These are phyloP conservation scores for Claviceps capensis DNA, from an alignment of 2,329 filamentous ascomycete genomes.

Conservation along the genomic window DNA sequence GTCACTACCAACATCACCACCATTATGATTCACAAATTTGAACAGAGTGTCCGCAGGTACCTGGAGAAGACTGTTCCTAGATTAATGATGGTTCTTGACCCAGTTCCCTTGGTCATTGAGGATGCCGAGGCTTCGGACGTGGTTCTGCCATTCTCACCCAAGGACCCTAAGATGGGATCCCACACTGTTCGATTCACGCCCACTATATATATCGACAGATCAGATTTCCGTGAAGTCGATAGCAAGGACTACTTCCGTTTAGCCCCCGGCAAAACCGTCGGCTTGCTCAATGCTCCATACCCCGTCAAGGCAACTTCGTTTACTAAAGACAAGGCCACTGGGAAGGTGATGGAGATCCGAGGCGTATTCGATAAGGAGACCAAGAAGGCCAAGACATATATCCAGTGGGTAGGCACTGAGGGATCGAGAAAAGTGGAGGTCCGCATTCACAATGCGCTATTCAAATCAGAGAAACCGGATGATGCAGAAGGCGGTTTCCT, in stretches of 20 bases:
- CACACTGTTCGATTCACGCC: slow-evolving; percentile 53
- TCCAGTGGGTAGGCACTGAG: slow-evolving; percentile 71
- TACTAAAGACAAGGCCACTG: slow-evolving; percentile 49
- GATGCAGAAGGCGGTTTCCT: slow-evolving; percentile 68
- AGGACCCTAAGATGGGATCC: slow-evolving; percentile 54
- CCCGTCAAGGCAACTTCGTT: slow-evolving; percentile 59
- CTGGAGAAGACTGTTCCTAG: slow-evolving; percentile 80
- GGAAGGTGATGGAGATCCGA: slow-evolving; percentile 51
- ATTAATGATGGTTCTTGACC: slow-evolving; percentile 80
- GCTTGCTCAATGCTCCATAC: slow-evolving; percentile 57
- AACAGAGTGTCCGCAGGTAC: slow-evolving; percentile 72
- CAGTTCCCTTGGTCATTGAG: slow-evolving; percentile 69
- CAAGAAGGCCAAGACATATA: slow-evolving; percentile 65
- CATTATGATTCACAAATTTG: slow-evolving; percentile 72
- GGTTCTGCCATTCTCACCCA: slow-evolving; percentile 69
- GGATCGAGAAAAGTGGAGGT: slow-evolving; percentile 57
- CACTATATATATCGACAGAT: slow-evolving; percentile 73
- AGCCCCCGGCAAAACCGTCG: slow-evolving; percentile 63
- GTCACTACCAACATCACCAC: slow-evolving; percentile 71
- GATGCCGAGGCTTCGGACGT: slow-evolving; percentile 51
- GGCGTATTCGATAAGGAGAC: slow-evolving; percentile 54
- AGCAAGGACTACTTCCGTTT: slow-evolving; percentile 69
- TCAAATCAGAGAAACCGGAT: slow-evolving; percentile 75
- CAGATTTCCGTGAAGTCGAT: slow-evolving; percentile 65
- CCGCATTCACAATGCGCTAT: slow-evolving; percentile 68